Base-by-base conservation (phyloP, 2,329 filamentous ascomycete genomes). In the Sporothrix humicola region DNA sequence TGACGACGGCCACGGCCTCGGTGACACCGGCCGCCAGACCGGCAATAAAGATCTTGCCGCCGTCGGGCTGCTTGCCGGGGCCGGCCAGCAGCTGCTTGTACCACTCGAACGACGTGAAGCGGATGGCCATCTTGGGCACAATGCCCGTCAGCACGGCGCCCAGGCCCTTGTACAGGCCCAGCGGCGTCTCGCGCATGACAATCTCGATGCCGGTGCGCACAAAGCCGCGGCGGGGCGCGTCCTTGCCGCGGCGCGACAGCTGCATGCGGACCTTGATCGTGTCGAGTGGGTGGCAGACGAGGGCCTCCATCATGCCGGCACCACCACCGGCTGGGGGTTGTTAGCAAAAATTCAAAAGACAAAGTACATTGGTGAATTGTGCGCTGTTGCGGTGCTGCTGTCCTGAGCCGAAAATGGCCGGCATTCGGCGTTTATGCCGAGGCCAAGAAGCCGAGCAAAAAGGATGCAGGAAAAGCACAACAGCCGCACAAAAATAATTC, bases 221-320 rank as follows among this genome's bases (percentile, higher is more conserved):
- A 85, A 99, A 99, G 76, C 96, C 95, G 78, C 94, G 92, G 79
- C 92, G 91, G 79, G 95, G 93, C 82, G 92, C 90, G 75, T 96
- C 96, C 77, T 92, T 89, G 69, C 93, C 94, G 81, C 96, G 90
- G 77, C 92, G 89, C 73, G 96, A 98, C 75, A 99, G 91, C 85
- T 99, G 96, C 97, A 99, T 99, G 78, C 96, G 94, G 76, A 99
- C 96, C 88, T 99, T 98, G 86, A 98, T 97, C 74, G 95, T 98
- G 83, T 98, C 94, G 74, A 98, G 88, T 76, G 96, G 96, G 86
- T 99, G 96, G 83, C 96, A 99, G 72, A 87, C 94, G 76, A 99
- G 90, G 68, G 96, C 96, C 85, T 99, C 96, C 95, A 98, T 98
- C 95, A 98, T 98, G 80, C 96, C 96, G 78, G 96, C 96, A 83